Evolutionary conservation across 176 grass and related monocot species (phyloP).

Genomic region (Lolium multiflorum): DNA sequence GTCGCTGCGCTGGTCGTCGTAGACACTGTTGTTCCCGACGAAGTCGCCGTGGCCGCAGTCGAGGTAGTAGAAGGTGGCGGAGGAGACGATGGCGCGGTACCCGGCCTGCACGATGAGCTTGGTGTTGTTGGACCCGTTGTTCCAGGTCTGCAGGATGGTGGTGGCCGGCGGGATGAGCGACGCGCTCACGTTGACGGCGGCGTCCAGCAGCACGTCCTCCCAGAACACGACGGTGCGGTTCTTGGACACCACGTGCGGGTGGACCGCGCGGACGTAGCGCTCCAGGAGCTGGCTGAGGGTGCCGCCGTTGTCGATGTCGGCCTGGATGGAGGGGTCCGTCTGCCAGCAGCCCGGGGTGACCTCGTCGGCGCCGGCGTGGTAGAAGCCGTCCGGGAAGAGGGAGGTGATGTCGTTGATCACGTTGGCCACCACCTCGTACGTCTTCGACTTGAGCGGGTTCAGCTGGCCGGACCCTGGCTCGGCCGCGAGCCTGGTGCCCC

Average conservation of each 20-base stretch:
- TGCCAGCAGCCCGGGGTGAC: constrained; percentile 78
- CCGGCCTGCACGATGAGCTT: constrained; percentile 75
- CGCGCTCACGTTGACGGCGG: constrained; percentile 56
- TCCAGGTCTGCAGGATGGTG: constrained; percentile 95
- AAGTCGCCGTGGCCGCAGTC: constrained; percentile 89
- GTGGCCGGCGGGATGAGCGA: constrained; percentile 65
- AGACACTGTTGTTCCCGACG: constrained; percentile 70
- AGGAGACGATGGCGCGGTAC: constrained; percentile 90
- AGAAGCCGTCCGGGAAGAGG: constrained; percentile 79
- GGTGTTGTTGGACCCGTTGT: constrained; percentile 87
- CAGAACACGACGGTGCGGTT: constrained; percentile 90
- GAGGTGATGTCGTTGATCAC: constrained; percentile 68
- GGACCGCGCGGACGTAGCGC: constrained; percentile 57
- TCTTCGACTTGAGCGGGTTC: constrained; percentile 78
- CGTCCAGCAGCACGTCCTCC: constrained; percentile 89
- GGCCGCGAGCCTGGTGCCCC: constrained; percentile 52
- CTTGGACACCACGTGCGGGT: constrained; percentile 52
- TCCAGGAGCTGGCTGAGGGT: constrained; percentile 83
- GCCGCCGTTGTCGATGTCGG: constrained; percentile 46
- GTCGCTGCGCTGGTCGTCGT: constrained; percentile 73
- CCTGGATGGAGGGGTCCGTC: constrained; percentile 51
- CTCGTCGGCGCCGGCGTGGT: constrained; percentile 86
- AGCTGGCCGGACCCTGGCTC: constrained; percentile 83
- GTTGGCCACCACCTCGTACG: constrained; percentile 74
- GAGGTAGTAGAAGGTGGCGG: constrained; percentile 90